Conservation (phyloP, 306 rosid genomes). For the Corylus heterophylla region DNA sequence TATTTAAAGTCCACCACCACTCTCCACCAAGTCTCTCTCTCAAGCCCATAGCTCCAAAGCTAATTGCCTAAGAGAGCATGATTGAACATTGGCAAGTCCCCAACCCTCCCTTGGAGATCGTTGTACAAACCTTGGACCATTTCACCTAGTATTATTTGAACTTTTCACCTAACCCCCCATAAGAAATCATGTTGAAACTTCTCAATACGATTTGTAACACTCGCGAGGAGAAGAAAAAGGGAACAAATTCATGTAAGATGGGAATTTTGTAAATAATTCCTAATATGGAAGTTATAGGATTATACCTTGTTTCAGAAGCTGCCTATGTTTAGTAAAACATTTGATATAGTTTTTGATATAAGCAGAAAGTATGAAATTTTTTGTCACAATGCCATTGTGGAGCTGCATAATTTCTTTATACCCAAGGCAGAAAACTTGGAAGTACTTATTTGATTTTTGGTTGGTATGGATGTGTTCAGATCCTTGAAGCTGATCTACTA, state of each 20-base stretch:
- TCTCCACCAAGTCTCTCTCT: too few relatives aligned
- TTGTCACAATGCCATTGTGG: constrained; percentile 15
- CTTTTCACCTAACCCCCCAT: too few relatives aligned
- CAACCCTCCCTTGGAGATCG: too few relatives aligned
- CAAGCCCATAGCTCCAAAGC: too few relatives aligned
- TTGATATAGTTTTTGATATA: constrained; percentile 7
- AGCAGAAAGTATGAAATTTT: constrained; percentile 14
- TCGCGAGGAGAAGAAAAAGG: too few relatives aligned
- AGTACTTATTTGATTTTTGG: constrained; percentile 2
- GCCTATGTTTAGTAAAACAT: constrained; percentile 10
- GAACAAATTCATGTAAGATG: neutral
- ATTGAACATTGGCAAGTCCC: too few relatives aligned
- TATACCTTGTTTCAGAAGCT: constrained; percentile 1
- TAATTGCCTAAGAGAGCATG: too few relatives aligned
- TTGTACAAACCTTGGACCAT: too few relatives aligned
- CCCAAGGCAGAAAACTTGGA: constrained; percentile 6
- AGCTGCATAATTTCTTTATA: constrained; percentile 15
- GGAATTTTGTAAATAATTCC: neutral
- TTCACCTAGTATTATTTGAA: too few relatives aligned
- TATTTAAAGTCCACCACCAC: too few relatives aligned
- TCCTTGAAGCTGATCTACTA: constrained; percentile 83
- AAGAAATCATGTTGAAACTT: too few relatives aligned
- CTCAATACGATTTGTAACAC: too few relatives aligned
- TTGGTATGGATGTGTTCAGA: constrained; percentile 44
- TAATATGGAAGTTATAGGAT: neutral